phyloP scores from a whole-genome alignment of 768 basidiomycete genomes.

The Tricholoma bakamatsutake region DNA sequence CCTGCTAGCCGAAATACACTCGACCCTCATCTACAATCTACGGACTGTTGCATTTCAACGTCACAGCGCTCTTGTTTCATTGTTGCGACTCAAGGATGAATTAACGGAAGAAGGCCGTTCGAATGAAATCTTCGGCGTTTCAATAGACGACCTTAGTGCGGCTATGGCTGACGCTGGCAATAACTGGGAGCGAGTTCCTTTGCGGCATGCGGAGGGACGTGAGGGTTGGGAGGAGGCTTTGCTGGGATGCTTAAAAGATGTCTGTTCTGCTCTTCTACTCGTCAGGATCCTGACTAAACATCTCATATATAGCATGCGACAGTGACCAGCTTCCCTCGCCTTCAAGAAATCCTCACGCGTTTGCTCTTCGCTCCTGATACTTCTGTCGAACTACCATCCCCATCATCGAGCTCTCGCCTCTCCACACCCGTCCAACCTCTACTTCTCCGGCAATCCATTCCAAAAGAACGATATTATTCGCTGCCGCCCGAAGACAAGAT shows the following conservation, averaged over 20 bases:
- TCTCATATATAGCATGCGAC: conserved; percentile 59
- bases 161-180: conserved; percentile 80
- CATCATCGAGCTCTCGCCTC: conserved; percentile 40
- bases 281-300: background rate
- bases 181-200: conserved; percentile 77
- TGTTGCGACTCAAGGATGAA: conserved; percentile 43
- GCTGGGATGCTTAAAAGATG: conserved; percentile 84
- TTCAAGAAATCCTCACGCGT: conserved; percentile 65
- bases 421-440: conserved; percentile 38
- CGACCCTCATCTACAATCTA: conserved; percentile 81
- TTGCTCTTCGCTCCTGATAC: conserved; percentile 66
- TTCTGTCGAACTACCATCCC: conserved; percentile 32
- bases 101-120: conserved; percentile 34
- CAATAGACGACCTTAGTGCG: conserved; percentile 54
- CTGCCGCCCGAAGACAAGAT: conserved; percentile 78
- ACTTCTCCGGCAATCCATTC: conserved; percentile 42
- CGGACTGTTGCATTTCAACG: conserved; percentile 76
- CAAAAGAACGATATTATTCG: conserved; percentile 64
- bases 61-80: conserved; percentile 68
- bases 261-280: conserved; percentile 34
- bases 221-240: conserved; percentile 91
- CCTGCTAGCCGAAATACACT: conserved; percentile 85
- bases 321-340: conserved; percentile 60
- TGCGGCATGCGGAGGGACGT: conserved; percentile 67
- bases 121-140: conserved; percentile 47